Conservation (phyloP, 495 filamentous ascomycete species). For the Astrothelium macrocarpum region DNA sequence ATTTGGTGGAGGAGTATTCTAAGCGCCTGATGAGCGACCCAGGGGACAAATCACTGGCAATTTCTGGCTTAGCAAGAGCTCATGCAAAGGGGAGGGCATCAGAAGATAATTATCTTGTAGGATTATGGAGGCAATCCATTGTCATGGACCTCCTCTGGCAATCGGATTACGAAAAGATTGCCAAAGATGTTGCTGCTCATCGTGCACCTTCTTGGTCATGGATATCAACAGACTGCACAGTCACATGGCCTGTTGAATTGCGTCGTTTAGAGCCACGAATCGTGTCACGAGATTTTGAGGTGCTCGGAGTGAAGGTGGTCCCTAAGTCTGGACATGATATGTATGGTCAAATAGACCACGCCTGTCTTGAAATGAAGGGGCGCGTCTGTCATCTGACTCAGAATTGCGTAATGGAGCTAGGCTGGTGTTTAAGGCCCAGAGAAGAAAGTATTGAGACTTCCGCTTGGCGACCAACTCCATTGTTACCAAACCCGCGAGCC, state of each 20-base stretch:
- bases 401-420: background rate
- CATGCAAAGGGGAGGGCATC: background rate
- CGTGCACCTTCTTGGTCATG: background rate
- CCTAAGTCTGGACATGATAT: background rate
- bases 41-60: background rate
- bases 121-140: background rate
- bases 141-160: background rate
- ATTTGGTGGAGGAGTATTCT: background rate
- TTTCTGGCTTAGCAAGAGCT: background rate
- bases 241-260: background rate
- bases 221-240: background rate
- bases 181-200: background rate
- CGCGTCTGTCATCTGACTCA: background rate
- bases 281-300: background rate
- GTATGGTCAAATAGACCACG: slow-evolving; percentile 1
- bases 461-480: background rate
- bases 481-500: background rate
- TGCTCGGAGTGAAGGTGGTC: background rate
- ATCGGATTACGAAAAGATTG: background rate
- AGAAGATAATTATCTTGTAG: background rate
- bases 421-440: background rate
- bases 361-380: background rate
- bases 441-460: background rate
- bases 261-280: background rate
- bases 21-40: background rate